Percentiles rank a stretch among this genome's conserved stretches.
phyloP scores from a whole-genome alignment of 164 flowering plant genomes.

The Kalanchoe fedtschenkoi region DNA sequence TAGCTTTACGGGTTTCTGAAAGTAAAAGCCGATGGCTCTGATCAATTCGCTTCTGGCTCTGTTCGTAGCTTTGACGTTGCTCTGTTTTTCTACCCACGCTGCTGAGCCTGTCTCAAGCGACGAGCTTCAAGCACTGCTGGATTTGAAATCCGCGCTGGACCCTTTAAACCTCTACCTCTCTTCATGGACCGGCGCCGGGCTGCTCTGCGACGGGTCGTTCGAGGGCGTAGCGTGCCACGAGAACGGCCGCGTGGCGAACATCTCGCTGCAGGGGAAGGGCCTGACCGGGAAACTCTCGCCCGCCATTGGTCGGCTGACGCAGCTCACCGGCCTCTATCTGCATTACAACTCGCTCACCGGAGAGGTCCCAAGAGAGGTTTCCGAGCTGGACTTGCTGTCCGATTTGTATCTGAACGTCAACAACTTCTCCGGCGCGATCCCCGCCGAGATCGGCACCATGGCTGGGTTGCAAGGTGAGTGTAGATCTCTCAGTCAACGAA shows the following conservation, averaged over 20 bases:
- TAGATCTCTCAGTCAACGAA: neutral
- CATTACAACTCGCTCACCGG: slow-evolving; percentile 54
- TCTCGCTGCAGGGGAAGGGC: slow-evolving; percentile 45
- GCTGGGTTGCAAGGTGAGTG: slow-evolving; percentile 45
- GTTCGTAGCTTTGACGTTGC: neutral
- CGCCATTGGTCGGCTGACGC: slow-evolving; percentile 37
- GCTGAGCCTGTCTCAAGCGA: slow-evolving; percentile 13
- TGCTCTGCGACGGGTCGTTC: slow-evolving; percentile 34
- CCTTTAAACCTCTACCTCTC: slow-evolving; percentile 33
- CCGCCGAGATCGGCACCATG: slow-evolving; percentile 46
- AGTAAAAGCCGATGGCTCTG: neutral
- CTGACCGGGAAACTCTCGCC: slow-evolving; percentile 43
- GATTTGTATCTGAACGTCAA: slow-evolving; percentile 63
- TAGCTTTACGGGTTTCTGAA: neutral
- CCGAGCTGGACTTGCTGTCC: slow-evolving; percentile 30
- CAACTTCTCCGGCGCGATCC: slow-evolving; percentile 38
- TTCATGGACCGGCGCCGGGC: slow-evolving; percentile 48
- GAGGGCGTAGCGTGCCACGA: slow-evolving; percentile 54
- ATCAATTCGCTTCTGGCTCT: neutral
- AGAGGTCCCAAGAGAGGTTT: slow-evolving; percentile 41
- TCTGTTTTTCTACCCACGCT: neutral
- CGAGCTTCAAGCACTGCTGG: slow-evolving; percentile 51
- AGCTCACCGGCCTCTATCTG: slow-evolving; percentile 52
- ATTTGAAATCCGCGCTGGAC: slow-evolving; percentile 46
- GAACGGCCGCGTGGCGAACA: slow-evolving; percentile 50